phyloP scores from a whole-genome alignment of 2,329 filamentous ascomycete genomes.

The Exophiala bonariae region DNA sequence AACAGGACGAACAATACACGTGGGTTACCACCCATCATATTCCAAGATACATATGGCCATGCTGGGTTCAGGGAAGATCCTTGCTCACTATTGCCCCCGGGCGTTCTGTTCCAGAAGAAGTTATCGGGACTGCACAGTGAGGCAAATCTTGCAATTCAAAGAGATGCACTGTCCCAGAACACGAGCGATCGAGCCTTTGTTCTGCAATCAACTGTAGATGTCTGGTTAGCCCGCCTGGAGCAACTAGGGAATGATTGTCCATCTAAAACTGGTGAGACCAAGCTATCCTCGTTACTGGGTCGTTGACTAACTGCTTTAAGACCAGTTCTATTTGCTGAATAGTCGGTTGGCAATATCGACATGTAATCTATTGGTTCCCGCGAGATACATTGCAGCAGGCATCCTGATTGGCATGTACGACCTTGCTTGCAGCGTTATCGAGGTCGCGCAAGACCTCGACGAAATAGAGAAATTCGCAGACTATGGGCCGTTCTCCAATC shows the following conservation, averaged over 20 bases:
- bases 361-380: too few relatives aligned
- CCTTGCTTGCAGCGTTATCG: not conserved
- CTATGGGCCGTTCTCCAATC: constrained; percentile 4
- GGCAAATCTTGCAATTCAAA: too few relatives aligned
- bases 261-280: constrained; percentile 5
- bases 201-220: constrained; percentile 2
- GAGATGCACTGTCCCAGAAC: too few relatives aligned
- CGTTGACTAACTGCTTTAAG: not conserved
- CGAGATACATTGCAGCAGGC: not conserved
- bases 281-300: not conserved
- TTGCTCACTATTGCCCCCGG: not conserved
- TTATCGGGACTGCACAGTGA: not conserved
- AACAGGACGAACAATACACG: not conserved
- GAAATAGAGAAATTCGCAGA: not conserved
- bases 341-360: not conserved
- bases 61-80: not conserved
- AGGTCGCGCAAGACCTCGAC: not conserved
- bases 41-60: constrained; percentile 9
- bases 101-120: not conserved
- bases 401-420: constrained; percentile 2
- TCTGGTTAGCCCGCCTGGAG: constrained; percentile 4
- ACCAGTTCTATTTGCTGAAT: constrained; percentile 4
- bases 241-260: constrained; percentile 5
- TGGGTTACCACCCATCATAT: constrained; percentile 8
- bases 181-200: too few relatives aligned